Percentiles rank a stretch among this genome's conserved stretches.
Conservation (phyloP, 768 basidiomycete species). For the Pulveroboletus sp. region DNA sequence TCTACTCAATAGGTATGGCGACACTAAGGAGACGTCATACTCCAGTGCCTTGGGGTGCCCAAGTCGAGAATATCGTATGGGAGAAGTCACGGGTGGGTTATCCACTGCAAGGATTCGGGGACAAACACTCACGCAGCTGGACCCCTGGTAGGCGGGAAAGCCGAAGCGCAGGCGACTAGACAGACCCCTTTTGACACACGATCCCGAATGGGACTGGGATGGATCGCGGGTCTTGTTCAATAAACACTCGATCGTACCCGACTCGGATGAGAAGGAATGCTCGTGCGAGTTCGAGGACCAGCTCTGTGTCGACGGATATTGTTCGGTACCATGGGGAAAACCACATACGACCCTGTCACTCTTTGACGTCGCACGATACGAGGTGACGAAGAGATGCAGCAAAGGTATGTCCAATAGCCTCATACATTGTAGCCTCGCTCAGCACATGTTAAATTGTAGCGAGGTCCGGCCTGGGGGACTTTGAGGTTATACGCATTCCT, state of each 20-base stretch:
- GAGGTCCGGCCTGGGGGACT: slow-evolving; percentile 10
- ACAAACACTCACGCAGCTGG: neutral
- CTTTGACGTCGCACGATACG: neutral
- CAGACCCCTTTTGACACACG: slow-evolving; percentile 11
- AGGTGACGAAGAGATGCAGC: neutral
- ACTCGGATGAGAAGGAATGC: too few species aligned
- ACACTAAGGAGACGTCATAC: slow-evolving; percentile 15
- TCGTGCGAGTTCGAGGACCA: neutral
- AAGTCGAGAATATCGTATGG: neutral
- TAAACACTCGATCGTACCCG: neutral
- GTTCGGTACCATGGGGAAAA: neutral
- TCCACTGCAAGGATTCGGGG: neutral
- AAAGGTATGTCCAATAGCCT: neutral
- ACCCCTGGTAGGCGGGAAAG: slow-evolving; percentile 6
- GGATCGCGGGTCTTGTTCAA: slow-evolving; percentile 9
- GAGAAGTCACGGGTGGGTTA: slow-evolving; percentile 12
- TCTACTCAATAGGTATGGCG: slow-evolving; percentile 7
- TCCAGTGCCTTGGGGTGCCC: slow-evolving; percentile 5
- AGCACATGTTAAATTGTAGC: slow-evolving; percentile 4
- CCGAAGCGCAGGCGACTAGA: slow-evolving; percentile 10
- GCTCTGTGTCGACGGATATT: neutral
- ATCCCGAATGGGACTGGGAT: slow-evolving; percentile 25
- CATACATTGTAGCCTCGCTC: neutral
- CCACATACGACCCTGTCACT: slow-evolving; percentile 1
- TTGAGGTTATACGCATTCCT: slow-evolving; percentile 22